A percentile compares a stretch with the other conserved stretches of the same genome.
phyloP scores from a whole-genome alignment of 768 basidiomycete species.

The Russula sp. region DNA sequence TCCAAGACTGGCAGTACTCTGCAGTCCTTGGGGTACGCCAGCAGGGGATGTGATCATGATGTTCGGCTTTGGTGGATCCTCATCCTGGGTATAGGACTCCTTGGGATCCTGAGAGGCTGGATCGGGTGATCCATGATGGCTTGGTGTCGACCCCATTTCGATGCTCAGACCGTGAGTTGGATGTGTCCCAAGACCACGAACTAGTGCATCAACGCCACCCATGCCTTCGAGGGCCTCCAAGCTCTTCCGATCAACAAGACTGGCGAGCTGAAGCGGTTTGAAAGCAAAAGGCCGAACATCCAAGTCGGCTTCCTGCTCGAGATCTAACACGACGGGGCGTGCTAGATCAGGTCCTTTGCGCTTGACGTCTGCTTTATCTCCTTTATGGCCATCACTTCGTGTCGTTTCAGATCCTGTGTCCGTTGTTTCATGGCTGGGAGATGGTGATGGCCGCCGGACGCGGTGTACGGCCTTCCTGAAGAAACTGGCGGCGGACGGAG shows the following conservation, averaged over 20 bases:
- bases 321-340: constrained; percentile 26
- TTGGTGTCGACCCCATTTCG: not conserved
- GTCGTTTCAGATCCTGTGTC: constrained; percentile 4
- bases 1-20: constrained; percentile 12
- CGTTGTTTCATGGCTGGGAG: constrained; percentile 19
- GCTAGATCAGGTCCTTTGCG: constrained; percentile 11
- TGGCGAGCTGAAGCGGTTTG: constrained; percentile 70
- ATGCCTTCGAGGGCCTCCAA: constrained; percentile 54
- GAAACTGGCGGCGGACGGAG: constrained; percentile 24
- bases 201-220: constrained; percentile 62
- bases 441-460: constrained; percentile 10
- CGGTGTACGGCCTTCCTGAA: constrained; percentile 10
- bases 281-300: constrained; percentile 69
- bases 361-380: constrained; percentile 16
- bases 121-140: constrained; percentile 2
- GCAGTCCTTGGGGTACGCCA: constrained; percentile 24
- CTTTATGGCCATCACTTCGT: constrained; percentile 22
- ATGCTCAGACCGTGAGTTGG: constrained; percentile 37
- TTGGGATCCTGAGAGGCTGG: not conserved
- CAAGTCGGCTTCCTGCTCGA: constrained; percentile 37
- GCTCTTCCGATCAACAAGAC: constrained; percentile 85
- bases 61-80: constrained; percentile 27
- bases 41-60: constrained; percentile 37
- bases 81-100: constrained; percentile 21
- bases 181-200: constrained; percentile 70